These are phyloP conservation scores for Flaveria bidentis DNA, from an alignment of 129 eudicot species.

Conservation along the genomic window DNA sequence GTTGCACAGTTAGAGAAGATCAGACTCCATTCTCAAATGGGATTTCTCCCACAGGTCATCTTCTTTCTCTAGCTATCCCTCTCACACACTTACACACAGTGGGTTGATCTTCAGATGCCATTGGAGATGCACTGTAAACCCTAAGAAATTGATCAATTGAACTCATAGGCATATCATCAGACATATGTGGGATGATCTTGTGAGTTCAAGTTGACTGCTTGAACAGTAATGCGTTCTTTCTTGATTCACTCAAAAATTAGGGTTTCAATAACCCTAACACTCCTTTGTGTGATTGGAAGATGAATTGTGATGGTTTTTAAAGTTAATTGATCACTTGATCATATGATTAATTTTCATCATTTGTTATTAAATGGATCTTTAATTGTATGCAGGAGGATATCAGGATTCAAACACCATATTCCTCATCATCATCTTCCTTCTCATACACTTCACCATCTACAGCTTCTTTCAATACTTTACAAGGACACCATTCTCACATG, in stretches of 20 bases:
- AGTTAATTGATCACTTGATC: too few relatives aligned
- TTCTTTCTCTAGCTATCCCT: conserved; percentile 14
- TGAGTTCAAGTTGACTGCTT: background rate
- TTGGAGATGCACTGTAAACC: background rate
- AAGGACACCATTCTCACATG: conserved; percentile 54
- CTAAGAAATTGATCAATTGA: background rate
- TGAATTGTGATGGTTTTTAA: too few relatives aligned
- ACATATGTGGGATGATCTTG: background rate
- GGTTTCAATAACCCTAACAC: conserved; percentile 1
- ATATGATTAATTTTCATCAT: too few relatives aligned
- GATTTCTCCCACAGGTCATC: conserved; percentile 34
- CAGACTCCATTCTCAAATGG: conserved; percentile 73
- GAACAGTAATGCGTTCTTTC: background rate
- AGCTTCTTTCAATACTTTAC: conserved; percentile 48
- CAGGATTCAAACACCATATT: conserved; percentile 52
- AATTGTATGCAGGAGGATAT: conserved; percentile 59
- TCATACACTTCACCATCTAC: conserved; percentile 54
- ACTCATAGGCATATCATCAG: too few relatives aligned
- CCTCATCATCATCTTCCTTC: conserved; percentile 44
- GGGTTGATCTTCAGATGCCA: background rate
- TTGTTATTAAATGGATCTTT: background rate
- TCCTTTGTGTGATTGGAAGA: background rate
- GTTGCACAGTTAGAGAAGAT: conserved; percentile 94
- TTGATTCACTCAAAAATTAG: background rate
- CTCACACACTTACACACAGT: background rate